Base-by-base conservation (phyloP, 345 rosid species). In the Mallotus nudiflorus region DNA sequence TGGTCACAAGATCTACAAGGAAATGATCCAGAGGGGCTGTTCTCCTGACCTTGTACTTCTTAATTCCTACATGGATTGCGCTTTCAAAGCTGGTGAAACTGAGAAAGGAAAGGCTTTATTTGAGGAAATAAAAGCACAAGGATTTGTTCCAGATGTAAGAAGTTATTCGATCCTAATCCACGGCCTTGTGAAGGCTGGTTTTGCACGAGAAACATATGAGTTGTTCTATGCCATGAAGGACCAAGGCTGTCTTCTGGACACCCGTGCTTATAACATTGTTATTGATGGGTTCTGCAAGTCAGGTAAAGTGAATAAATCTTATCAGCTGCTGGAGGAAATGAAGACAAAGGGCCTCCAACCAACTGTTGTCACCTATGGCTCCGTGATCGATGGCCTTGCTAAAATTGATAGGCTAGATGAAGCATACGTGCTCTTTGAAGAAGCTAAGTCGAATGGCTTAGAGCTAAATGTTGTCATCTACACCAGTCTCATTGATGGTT, bases 391-490 rank as follows among this genome's bases (percentile, higher is more conserved):
- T 68, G 97, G 97, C 25, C 93, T 95, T 39, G 85, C 96, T 0
- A 92, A 95, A 70, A 92, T 92, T 69, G 97, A 95, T 73, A 82
- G 97, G 86, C 92, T 95, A 62, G 97, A 95, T 80, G 99, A 95
- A 78, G 97, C 99, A 60, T 92, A 92, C 82, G 86, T 90, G 96
- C 97, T 95, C 59, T 90, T 88, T 25, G 99, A 95, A 84, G 97
- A 95, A 71, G 97, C 97, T n/a, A 95, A 90, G 78, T 85, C 91
- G 5, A 86, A 73, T 67, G 88, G 85, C 62, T 77, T 87, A 80
- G 89, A 86, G 74, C 67, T 89, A 66, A 95, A 95, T 80, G 85
- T 86, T 50, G 87, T 92, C 25, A 83, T 92, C 37, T 92, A 92
- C 71, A 87, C 86, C 69, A 95, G 97, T 83, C 91, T 95, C 54